phyloP scores from a whole-genome alignment of 768 basidiomycete species.

The Cytidiella melzeri region DNA sequence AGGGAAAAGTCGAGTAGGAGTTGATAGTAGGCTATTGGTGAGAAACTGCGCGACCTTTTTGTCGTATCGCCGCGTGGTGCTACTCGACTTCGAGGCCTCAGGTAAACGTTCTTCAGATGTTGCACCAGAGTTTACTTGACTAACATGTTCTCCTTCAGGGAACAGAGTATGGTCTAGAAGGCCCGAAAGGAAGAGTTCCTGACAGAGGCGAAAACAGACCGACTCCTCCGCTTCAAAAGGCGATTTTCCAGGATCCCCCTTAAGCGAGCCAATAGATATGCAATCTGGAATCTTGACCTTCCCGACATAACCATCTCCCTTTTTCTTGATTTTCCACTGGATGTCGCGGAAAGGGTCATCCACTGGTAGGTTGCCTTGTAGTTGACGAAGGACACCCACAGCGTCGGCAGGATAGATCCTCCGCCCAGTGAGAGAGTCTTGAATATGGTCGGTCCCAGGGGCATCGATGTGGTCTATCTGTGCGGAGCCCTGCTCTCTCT shows the following conservation, averaged over 20 bases:
- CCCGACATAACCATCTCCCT: not conserved
- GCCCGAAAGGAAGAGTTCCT: conserved; percentile 10
- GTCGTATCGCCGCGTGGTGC: conserved; percentile 34
- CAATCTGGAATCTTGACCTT: conserved; percentile 1
- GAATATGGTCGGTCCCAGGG: conserved; percentile 39
- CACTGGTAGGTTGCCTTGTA: conserved; percentile 18
- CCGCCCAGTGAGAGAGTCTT: conserved; percentile 58
- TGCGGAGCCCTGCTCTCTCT: too few relatives aligned
- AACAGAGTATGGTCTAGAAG: conserved; percentile 28
- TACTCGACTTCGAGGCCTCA: conserved; percentile 10
- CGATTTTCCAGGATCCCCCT: conserved; percentile 3
- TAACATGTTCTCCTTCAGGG: conserved; percentile 15
- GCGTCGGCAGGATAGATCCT: conserved; percentile 57
- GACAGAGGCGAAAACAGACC: conserved; percentile 14
- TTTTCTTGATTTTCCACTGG: conserved; percentile 8
- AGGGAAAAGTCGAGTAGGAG: conserved; percentile 44
- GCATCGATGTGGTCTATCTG: too few relatives aligned
- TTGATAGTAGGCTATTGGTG: conserved; percentile 33
- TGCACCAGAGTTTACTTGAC: too few relatives aligned
- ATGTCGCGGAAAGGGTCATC: conserved; percentile 6
- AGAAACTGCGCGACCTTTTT: conserved; percentile 66
- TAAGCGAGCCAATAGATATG: conserved; percentile 3
- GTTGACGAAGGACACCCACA: conserved; percentile 39
- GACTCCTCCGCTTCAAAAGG: conserved; percentile 8
- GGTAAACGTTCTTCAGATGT: not conserved